Evolutionary conservation across 2,329 filamentous ascomycete genomes (phyloP).

Genomic region (Cylindrodendrum hubeiense): DNA sequence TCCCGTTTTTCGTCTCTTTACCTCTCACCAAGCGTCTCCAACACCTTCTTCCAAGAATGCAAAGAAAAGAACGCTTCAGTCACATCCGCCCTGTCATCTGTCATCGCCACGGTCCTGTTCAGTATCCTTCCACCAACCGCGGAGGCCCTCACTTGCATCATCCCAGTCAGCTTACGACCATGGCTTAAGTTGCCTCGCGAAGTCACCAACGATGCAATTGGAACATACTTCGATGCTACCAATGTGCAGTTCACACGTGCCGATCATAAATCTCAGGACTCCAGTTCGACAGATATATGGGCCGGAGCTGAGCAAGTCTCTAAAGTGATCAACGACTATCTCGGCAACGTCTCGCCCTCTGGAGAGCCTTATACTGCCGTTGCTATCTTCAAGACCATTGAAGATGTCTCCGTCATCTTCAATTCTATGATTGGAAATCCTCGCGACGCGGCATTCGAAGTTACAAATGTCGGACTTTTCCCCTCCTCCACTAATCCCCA

Average conservation of each 20-base stretch:
- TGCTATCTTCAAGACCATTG: slow-evolving; percentile 55
- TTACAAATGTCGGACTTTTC: slow-evolving; percentile 60
- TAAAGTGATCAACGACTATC: slow-evolving; percentile 8
- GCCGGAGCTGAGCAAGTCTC: slow-evolving; percentile 1
- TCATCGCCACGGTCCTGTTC: slow-evolving; percentile 26
- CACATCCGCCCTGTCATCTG: slow-evolving; percentile 26
- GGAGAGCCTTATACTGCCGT: slow-evolving; percentile 31
- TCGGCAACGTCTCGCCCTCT: slow-evolving; percentile 27
- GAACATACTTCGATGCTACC: slow-evolving; percentile 31
- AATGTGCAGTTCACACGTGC: slow-evolving; percentile 16
- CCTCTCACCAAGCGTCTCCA: slow-evolving; percentile 14
- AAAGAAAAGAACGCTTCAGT: slow-evolving; percentile 18
- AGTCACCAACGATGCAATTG: slow-evolving; percentile 16
- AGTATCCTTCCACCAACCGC: slow-evolving; percentile 20
- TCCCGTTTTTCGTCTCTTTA: slow-evolving; percentile 28
- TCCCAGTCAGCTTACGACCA: slow-evolving; percentile 34
- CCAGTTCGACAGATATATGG: slow-evolving; percentile 4
- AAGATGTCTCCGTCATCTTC: slow-evolving; percentile 53
- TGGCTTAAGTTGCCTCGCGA: slow-evolving; percentile 21
- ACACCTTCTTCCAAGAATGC: slow-evolving; percentile 28
- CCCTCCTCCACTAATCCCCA: slow-evolving; percentile 20
- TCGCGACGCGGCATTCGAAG: slow-evolving; percentile 53
- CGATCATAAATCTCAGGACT: neutral
- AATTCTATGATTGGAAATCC: slow-evolving; percentile 52
- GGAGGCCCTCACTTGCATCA: slow-evolving; percentile 30